phyloP scores from a whole-genome alignment of 2,329 filamentous ascomycete genomes.

The Fusarium sp. region DNA sequence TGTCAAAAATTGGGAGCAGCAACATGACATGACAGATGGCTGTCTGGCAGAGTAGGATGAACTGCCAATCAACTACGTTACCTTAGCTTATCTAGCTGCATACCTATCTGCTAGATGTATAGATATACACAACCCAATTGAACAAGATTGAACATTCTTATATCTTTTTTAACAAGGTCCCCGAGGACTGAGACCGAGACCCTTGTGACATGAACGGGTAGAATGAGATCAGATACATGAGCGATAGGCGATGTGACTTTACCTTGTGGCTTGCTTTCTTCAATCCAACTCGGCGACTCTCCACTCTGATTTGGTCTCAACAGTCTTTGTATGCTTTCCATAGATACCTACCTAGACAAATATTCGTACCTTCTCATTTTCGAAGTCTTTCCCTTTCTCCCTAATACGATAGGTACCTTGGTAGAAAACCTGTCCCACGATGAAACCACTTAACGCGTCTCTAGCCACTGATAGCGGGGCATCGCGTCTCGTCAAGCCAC shows the following conservation, averaged over 20 bases:
- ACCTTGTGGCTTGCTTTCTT: neutral
- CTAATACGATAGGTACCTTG: neutral
- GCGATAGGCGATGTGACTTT: neutral
- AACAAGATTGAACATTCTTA: conserved; percentile 24
- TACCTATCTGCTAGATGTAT: conserved; percentile 4
- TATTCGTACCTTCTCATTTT: neutral
- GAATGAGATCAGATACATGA: neutral
- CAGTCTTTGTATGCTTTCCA: neutral
- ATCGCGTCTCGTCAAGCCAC: conserved; percentile 46
- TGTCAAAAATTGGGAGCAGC: conserved; percentile 4
- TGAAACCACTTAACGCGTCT: conserved; percentile 47
- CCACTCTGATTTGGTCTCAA: neutral
- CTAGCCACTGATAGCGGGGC: conserved; percentile 42
- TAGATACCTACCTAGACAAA: neutral
- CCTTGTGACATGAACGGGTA: neutral
- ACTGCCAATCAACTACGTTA: neutral
- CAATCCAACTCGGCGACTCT: neutral
- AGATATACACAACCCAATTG: conserved; percentile 24
- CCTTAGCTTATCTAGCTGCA: neutral
- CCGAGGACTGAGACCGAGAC: neutral
- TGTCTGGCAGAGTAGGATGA: neutral
- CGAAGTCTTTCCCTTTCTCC: neutral
- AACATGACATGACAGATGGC: conserved; percentile 13
- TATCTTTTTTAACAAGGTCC: neutral
- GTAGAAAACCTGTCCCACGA: conserved; percentile 5